Percentiles rank a stretch among this genome's conserved stretches.
Evolutionary conservation across 1,139 yeast genomes (phyloP).

Genomic region (Meyerozyma sp.): DNA sequence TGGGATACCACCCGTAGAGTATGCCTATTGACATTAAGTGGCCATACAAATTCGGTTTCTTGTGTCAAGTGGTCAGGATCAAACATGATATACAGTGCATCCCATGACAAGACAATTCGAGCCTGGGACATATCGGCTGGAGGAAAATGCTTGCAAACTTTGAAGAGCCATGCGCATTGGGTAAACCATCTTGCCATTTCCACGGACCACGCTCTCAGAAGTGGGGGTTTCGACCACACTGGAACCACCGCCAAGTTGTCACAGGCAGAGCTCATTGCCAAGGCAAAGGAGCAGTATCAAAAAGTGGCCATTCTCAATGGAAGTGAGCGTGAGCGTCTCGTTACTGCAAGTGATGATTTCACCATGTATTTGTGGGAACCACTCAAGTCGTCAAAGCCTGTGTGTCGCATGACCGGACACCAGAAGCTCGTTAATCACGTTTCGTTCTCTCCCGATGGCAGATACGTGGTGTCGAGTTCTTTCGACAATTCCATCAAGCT

Average conservation of each 20-base stretch:
- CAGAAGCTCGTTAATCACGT: conserved; percentile 96
- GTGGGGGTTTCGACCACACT: conserved; percentile 71
- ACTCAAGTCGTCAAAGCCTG: conserved; percentile 68
- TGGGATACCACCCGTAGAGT: conserved; percentile 84
- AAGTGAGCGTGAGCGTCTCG: conserved; percentile 67
- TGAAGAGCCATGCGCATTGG: conserved; percentile 96
- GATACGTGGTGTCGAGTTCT: conserved; percentile 85
- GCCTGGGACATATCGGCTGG: conserved; percentile 80
- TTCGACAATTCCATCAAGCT: conserved; percentile 91
- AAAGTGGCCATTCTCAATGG: conserved; percentile 76
- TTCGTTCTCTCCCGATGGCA: conserved; percentile 92
- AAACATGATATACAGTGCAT: conserved; percentile 79
- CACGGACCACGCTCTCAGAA: conserved; percentile 81
- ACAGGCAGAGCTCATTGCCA: conserved; percentile 28
- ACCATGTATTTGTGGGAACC: conserved; percentile 99
- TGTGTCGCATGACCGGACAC: conserved; percentile 94
- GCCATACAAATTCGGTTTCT: conserved; percentile 85
- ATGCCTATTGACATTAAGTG: conserved; percentile 69
- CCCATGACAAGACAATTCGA: conserved; percentile 91
- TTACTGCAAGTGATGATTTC: conserved; percentile 94
- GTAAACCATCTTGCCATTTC: conserved; percentile 89
- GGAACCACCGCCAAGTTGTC: conserved; percentile 15
- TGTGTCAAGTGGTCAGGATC: conserved; percentile 97
- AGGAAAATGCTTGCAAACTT: conserved; percentile 74
- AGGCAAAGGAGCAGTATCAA: conserved; percentile 54